These are phyloP conservation scores for Phytophthora rubi DNA, from an alignment of 352 stramenopile genomes.

Conservation along the genomic window DNA sequence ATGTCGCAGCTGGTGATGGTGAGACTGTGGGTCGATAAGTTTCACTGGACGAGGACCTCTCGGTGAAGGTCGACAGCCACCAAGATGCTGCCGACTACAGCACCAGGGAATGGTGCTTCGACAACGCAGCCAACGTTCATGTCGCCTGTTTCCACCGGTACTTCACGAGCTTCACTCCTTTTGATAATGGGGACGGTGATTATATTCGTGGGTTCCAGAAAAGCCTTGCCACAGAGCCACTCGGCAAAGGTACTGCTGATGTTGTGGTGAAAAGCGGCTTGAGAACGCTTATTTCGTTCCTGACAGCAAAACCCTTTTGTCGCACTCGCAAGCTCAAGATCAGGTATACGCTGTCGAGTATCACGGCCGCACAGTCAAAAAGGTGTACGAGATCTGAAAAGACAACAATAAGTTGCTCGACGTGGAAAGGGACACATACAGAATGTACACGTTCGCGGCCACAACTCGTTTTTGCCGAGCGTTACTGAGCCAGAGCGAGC, in stretches of 20 bases:
- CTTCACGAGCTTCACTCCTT: conserved; percentile 7
- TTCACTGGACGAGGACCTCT: not conserved
- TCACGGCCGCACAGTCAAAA: not conserved
- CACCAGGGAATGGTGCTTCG: conserved; percentile 20
- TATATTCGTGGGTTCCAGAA: conserved; percentile 8
- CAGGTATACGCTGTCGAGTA: conserved; percentile 18
- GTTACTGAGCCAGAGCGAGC: not conserved
- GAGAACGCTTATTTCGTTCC: conserved; percentile 2
- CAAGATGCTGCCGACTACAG: not conserved
- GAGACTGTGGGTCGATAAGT: not conserved
- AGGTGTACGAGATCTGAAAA: conserved; percentile 9
- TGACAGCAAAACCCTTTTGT: conserved; percentile 1
- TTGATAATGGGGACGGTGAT: not conserved
- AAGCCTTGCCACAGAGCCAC: not conserved
- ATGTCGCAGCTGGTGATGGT: not conserved
- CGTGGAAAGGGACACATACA: conserved; percentile 6
- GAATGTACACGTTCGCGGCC: conserved; percentile 3
- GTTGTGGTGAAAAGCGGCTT: conserved; percentile 4
- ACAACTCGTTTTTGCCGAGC: conserved; percentile 5
- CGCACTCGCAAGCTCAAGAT: conserved; percentile 11
- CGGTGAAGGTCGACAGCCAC: not conserved
- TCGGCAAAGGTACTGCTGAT: conserved; percentile 6
- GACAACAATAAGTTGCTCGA: not conserved
- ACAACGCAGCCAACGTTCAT: conserved; percentile 17
- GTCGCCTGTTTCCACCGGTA: conserved; percentile 1